Evolutionary conservation across 2,329 filamentous ascomycete genomes (phyloP), one percentile per base, ranked within the genome.

Genomic region (Fusarium duplospermum): DNA sequence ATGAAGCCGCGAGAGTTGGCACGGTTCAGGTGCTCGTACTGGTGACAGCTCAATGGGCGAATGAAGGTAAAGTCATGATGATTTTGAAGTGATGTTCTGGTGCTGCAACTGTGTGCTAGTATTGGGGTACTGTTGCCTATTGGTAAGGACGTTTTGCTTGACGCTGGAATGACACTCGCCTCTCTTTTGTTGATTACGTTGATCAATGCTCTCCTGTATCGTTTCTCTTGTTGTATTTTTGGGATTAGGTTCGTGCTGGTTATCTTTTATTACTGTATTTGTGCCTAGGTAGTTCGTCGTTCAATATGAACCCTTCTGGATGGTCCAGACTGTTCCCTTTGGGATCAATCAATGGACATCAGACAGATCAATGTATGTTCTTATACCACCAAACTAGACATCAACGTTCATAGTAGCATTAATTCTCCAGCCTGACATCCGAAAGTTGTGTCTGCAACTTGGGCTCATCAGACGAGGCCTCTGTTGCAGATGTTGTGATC

Each of bases 1-100:
- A 66, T 72, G 68, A 72, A 69, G 35, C 68, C 68, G 56, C 68
- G 70, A 22, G 68, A 72, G 54, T 47, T 71, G 33, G 29, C 70
- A 24, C 64, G 70, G 38, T 69, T 64, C 50, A 62, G 64, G 45
- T 72, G 64, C 54, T 71, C 70, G 13, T 73, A 71, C 35, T 73
- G 70, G 70, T 73, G 57, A 52, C n/a, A 16, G 20, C 2, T 4
- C 11, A 22, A 13, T n/a, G 22, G 22, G 8, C 10, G 22, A 31
- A 10, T 35, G 29, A 62, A n/a, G 27, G 20, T 50, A n/a, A 62
- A 33, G 27, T 50, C 20, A 40, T 27, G 38, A n/a, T 20, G 38
- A n/a, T 20, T 22, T 45, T 61, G n/a, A 13, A 47, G n/a, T 47
- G n/a, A 9, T 24, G 10, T 11, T 9, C 20, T 29, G 38, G 27